Evolutionary conservation across 83 land plant genomes (phyloP).

Genomic region (Diphasiastrum complanatum): DNA sequence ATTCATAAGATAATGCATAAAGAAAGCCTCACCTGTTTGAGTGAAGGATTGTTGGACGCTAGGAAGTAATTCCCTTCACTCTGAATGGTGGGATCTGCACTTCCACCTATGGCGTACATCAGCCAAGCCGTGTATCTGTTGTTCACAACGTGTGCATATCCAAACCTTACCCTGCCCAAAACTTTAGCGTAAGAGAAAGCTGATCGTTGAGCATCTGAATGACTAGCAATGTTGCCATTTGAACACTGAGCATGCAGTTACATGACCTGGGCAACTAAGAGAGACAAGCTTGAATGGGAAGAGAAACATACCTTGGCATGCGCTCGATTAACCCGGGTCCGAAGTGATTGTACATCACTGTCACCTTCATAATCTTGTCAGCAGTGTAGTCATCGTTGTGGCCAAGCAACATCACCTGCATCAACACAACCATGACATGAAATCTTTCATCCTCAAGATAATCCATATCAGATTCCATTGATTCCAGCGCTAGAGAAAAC

Average conservation of each 20-base stretch:
- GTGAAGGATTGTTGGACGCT: constrained; percentile 18
- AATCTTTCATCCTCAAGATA: neutral
- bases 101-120: constrained; percentile 48
- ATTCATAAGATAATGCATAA: too few species aligned
- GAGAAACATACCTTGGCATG: constrained; percentile 43
- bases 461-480: too few species aligned
- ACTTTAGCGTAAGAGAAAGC: neutral
- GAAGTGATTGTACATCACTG: constrained; percentile 25
- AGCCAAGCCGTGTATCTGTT: constrained; percentile 41
- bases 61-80: constrained; percentile 41
- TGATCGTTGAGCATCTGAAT: neutral
- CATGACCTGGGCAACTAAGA: neutral
- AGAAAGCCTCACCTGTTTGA: constrained; percentile 33
- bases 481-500: too few species aligned
- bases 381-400: constrained; percentile 31
- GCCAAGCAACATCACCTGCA: constrained; percentile 48
- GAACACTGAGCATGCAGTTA: too few species aligned
- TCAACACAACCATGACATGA: too few species aligned
- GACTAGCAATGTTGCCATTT: neutral
- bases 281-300: too few species aligned
- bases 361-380: constrained; percentile 35
- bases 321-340: constrained; percentile 32
- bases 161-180: constrained; percentile 36
- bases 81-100: constrained; percentile 36
- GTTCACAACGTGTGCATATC: constrained; percentile 46